These are phyloP conservation scores for Blastocystis sp. DNA, from an alignment of 352 stramenopile species.

Conservation along the genomic window DNA sequence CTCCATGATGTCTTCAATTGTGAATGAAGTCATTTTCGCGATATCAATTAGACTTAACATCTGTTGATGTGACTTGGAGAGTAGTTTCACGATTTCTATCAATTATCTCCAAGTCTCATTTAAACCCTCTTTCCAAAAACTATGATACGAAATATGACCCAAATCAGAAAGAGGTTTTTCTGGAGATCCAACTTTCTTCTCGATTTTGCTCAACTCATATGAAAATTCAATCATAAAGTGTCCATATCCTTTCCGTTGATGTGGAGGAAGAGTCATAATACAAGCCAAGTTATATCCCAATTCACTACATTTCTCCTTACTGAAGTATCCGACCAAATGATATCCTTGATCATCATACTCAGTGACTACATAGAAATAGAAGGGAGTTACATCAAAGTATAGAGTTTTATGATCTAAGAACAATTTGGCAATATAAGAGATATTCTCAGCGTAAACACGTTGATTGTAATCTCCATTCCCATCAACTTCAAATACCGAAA, in stretches of 20 bases:
- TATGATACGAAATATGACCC: slow-evolving; percentile 72
- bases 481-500: slow-evolving; percentile 80
- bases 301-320: slow-evolving; percentile 78
- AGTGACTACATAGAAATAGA: slow-evolving; percentile 83
- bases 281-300: slow-evolving; percentile 83
- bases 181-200: slow-evolving; percentile 79
- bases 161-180: slow-evolving; percentile 82
- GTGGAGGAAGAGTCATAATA: slow-evolving; percentile 79
- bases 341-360: slow-evolving; percentile 75
- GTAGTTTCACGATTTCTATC: slow-evolving; percentile 72
- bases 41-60: slow-evolving; percentile 62
- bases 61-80: slow-evolving; percentile 67
- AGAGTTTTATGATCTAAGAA: slow-evolving; percentile 86
- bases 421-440: slow-evolving; percentile 81
- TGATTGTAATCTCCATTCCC: slow-evolving; percentile 67
- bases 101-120: slow-evolving; percentile 51
- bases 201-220: slow-evolving; percentile 79
- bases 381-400: slow-evolving; percentile 82
- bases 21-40: slow-evolving; percentile 73
- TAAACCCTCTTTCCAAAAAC: slow-evolving; percentile 67
- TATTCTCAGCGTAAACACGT: slow-evolving; percentile 79
- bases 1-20: slow-evolving; percentile 79
- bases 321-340: slow-evolving; percentile 82
- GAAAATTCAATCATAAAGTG: slow-evolving; percentile 81
- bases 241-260: slow-evolving; percentile 80